Evolutionary conservation across 2,329 filamentous ascomycete species (phyloP), one percentile per base, ranked within the genome.

Genomic region (Colletotrichum godetiae): DNA sequence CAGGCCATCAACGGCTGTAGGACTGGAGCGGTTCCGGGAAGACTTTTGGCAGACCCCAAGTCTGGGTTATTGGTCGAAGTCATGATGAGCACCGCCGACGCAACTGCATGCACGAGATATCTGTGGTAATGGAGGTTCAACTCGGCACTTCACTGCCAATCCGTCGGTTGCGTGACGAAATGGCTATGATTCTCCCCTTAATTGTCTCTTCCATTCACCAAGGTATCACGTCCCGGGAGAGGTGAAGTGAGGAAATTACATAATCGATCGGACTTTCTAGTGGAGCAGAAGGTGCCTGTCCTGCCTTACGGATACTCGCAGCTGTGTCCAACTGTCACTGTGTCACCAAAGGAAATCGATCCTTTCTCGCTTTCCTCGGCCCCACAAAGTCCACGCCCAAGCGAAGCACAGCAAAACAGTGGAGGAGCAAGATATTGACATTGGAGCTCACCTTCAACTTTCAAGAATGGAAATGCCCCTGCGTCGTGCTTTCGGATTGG

Each of bases 1-100:
- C 58, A 68, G 15, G 73, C 73, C 24, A 72, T 65, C 10, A 59
- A 53, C 5, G 67, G 62, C 12, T 67, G 57, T 29, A 75, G 46
- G 49, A 67, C 35, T 46, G 61, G 56, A 15, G 27, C 13, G 12
- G 13, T 52, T 29, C 61, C 67, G 27, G 46, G 49, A 49, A 49
- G 52, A 8, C 67, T 56, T 29, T 46, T 24, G 35, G 46, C 52
- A 57, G 62, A 49, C 13, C 53, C 53, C 59, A 69, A 59, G 33
- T 66, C 66, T 27, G 64, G 53, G 22, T 22, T 53, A 24, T 24
- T 42, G 53, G 37, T 27, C 29, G 55, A 6, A 56, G 71, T 57
- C 71, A 73, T 73, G 19, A 72, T 73, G 19, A 24, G 12, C 12
- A 42, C 35, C 33, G 37, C 27, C 10, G 37, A 53, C 29, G 15